Percentiles rank a stretch among this genome's conserved stretches.
phyloP scores from a whole-genome alignment of 192 early-diverging fungal species.

The Pecoramyces ruminantium region DNA sequence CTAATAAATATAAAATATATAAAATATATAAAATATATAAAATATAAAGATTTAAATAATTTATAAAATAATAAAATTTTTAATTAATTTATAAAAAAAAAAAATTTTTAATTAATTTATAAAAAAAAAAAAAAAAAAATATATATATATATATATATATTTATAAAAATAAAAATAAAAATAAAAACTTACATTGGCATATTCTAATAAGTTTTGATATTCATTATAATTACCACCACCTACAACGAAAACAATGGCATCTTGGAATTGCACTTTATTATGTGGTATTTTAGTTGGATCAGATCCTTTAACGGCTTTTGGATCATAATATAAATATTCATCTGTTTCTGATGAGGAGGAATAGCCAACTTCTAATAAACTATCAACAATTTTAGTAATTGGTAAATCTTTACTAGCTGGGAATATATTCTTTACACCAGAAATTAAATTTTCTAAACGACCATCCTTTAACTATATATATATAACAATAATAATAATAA shows the following conservation, averaged over 20 bases:
- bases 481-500: no score
- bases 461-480: conserved; percentile 18
- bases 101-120: no score
- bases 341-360: conserved; percentile 32
- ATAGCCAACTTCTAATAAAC: conserved; percentile 54
- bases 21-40: no score
- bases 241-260: conserved; percentile 94
- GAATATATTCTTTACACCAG: conserved; percentile 88
- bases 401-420: conserved; percentile 79
- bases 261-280: conserved; percentile 38
- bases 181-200: conserved; percentile 38
- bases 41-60: no score
- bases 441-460: conserved; percentile 31
- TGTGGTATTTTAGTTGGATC: neutral
- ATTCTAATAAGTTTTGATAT: conserved; percentile 89
- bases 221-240: conserved; percentile 98
- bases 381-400: conserved; percentile 65
- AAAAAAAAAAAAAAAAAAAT: no score
- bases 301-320: conserved; percentile 32
- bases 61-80: no score
- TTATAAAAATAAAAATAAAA: neutral
- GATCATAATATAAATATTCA: conserved; percentile 81
- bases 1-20: neutral
- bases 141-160: neutral
- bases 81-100: no score